Base-by-base conservation (phyloP, 139 green algal species). In the Volvox reticuliferus region DNA sequence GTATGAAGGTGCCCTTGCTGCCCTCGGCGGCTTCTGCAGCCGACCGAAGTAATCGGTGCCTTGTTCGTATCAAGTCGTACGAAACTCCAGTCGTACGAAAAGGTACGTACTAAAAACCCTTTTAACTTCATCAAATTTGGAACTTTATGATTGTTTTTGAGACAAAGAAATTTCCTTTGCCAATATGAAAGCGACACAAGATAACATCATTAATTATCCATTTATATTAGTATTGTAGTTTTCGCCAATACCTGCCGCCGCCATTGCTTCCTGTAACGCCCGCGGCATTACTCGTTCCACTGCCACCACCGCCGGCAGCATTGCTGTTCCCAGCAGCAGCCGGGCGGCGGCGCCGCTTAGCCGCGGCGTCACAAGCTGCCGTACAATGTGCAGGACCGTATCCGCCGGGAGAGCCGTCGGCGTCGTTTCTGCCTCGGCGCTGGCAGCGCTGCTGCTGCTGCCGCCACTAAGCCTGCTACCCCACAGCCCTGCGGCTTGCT, bases 291-390 rank as follows among this genome's bases (percentile, higher is more conserved):
- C 85, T 21, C 69, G 69, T 13, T 82, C 85, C 85, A 89, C 85
- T 16, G 69, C 85, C 69, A 19, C 28, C 68, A 89, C 85, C 37
- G 85, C 85, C 28, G 85, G 85, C 28, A 82, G 69, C 85, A 61
- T 71, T 50, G 36, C 85, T 3, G 19, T 30, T 13, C 6, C n/a
- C 69, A 89, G 69, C 85, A 82, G 69, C 85, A 89, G n/a, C 37
- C 85, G 85, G 20, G 85, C 85, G 3, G 85, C 85, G 69, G 37
- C 85, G 69, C 85, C 85, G 85, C 85, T 36, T 12, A 89, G 83
- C 26, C 36, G 67, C 33, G 82, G 65, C 61, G 81, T 87, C 62
- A 77, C 13, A 14, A 86, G 35, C 20, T 87, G 81, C n/a, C 81
- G 61, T 62, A 68, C 26, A 22, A 87, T 12, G 18, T 62, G 81